Evolutionary conservation across 441 rosid species (phyloP).

Genomic region (Hypseocharis bilobata): DNA sequence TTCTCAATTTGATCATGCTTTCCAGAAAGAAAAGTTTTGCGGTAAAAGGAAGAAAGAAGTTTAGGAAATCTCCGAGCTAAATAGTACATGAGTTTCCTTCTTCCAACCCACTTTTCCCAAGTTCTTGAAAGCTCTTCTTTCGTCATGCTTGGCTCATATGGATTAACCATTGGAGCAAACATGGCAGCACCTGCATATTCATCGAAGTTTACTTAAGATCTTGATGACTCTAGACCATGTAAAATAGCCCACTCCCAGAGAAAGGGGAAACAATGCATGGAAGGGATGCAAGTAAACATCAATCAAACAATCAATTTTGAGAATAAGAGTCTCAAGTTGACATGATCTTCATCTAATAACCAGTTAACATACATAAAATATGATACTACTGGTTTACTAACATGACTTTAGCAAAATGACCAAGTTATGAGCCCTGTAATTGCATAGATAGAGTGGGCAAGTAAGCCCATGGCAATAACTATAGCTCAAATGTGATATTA

Average conservation of each 20-base stretch:
- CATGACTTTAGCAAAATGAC: neutral
- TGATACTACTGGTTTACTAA: no score
- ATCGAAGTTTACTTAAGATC: neutral
- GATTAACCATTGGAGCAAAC: conserved; percentile 50
- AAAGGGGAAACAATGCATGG: neutral
- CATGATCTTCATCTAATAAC: neutral
- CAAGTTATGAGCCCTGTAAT: neutral
- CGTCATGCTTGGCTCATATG: conserved; percentile 51
- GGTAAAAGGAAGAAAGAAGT: conserved; percentile 42
- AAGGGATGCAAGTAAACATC: neutral
- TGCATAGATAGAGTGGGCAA: neutral
- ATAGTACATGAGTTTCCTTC: conserved; percentile 43
- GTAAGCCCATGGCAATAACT: neutral
- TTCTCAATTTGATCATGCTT: conserved; percentile 43
- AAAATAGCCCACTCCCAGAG: no score
- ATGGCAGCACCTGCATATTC: conserved; percentile 44
- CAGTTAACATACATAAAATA: no score
- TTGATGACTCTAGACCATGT: no score
- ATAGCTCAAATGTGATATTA: neutral
- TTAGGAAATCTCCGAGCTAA: conserved; percentile 44
- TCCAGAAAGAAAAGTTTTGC: conserved; percentile 48
- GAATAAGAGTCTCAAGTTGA: neutral
- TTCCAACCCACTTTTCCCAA: conserved; percentile 44
- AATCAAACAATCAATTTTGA: no score
- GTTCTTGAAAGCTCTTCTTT: conserved; percentile 49